These are phyloP conservation scores for Aegilops longissima DNA, from an alignment of 176 grass and related monocot genomes.

Conservation along the genomic window DNA sequence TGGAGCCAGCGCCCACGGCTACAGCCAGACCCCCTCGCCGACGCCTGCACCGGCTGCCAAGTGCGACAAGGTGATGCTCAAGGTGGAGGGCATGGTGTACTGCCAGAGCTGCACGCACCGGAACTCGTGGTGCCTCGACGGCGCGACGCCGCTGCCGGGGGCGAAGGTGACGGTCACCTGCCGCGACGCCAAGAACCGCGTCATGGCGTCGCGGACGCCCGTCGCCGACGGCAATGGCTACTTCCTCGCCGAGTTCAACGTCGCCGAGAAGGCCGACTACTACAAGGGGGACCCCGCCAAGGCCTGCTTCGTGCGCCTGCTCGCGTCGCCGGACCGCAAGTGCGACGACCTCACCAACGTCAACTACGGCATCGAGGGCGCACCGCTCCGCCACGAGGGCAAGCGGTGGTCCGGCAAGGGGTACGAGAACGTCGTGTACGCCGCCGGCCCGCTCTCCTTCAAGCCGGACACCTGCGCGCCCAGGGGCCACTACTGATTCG, in stretches of 20 bases:
- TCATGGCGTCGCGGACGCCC: constrained; percentile 10
- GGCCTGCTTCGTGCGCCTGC: constrained; percentile 73
- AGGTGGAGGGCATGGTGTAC: constrained; percentile 55
- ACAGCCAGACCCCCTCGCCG: not conserved
- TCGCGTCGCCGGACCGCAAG: constrained; percentile 47
- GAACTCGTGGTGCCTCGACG: constrained; percentile 41
- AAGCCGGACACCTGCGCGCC: constrained; percentile 39
- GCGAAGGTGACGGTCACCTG: constrained; percentile 65
- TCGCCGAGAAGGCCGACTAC: not conserved
- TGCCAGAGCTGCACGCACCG: constrained; percentile 60
- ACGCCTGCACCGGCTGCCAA: not conserved
- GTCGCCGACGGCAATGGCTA: constrained; percentile 47
- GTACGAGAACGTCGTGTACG: constrained; percentile 34
- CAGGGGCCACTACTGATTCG: constrained; percentile 10
- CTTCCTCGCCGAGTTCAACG: constrained; percentile 50
- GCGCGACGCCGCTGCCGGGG: constrained; percentile 39
- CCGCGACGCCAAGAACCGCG: constrained; percentile 64
- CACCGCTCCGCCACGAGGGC: constrained; percentile 45
- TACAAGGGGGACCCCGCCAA: constrained; percentile 6
- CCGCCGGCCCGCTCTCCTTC: constrained; percentile 61
- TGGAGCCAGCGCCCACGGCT: not conserved
- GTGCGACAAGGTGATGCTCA: constrained; percentile 32
- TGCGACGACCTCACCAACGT: constrained; percentile 65
- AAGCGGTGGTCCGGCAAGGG: constrained; percentile 27
- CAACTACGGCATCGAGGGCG: constrained; percentile 52